Conservation (phyloP, 345 rosid genomes). For the Moringa oleifera region DNA sequence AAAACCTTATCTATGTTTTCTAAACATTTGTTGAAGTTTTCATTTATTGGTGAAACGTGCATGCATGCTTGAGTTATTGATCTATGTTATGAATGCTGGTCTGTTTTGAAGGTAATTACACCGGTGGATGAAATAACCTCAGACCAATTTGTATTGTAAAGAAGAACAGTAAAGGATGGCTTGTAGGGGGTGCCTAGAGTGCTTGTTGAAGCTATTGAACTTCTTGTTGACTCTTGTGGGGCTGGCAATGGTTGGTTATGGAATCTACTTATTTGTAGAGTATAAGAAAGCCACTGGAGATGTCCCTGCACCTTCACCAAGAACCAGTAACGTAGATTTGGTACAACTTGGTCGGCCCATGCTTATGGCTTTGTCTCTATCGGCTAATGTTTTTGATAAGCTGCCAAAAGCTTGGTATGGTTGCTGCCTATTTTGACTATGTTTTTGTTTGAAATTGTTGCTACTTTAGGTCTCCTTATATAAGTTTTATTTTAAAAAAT, state of each 20-base stretch:
- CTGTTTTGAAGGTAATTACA: conserved; percentile 23
- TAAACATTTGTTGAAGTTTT: neutral
- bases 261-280: conserved; percentile 87
- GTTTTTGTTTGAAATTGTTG: conserved; percentile 1
- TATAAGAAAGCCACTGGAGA: conserved; percentile 41
- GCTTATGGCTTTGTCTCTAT: conserved; percentile 61
- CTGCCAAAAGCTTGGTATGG: conserved; percentile 89
- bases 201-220: conserved; percentile 79
- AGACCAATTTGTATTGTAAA: conserved; percentile 8
- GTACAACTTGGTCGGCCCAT: conserved; percentile 80
- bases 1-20: too few species aligned
- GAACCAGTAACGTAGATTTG: conserved; percentile 23
- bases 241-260: conserved; percentile 87
- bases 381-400: conserved; percentile 45
- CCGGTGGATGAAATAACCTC: conserved; percentile 28
- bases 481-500: conserved; percentile 2
- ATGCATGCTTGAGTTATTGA: neutral
- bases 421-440: conserved; percentile 1
- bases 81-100: conserved; percentile 9
- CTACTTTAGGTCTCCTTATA: neutral
- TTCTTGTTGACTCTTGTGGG: conserved; percentile 72
- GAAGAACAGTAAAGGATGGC: conserved; percentile 46
- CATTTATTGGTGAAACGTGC: neutral
- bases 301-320: conserved; percentile 23
- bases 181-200: conserved; percentile 75